Conservation (phyloP, 768 basidiomycete genomes). For the Phanerodontia chrysosporium region DNA sequence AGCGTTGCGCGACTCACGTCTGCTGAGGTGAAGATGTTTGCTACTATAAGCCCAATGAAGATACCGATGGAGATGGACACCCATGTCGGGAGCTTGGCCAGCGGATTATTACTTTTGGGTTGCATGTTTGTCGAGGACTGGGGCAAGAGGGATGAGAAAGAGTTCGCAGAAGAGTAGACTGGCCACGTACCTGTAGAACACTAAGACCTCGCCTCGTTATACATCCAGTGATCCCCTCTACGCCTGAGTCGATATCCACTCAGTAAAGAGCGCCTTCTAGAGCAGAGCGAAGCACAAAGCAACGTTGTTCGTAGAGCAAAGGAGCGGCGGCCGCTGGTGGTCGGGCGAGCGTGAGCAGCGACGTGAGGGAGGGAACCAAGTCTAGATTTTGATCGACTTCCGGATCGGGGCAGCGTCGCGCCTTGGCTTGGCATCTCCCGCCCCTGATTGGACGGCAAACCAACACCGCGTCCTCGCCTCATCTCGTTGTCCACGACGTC, state of each 20-base stretch:
- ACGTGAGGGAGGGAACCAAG: not conserved
- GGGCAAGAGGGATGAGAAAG: not conserved
- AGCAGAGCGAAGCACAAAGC: too few species aligned
- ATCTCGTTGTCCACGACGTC: not conserved
- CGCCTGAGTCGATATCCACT: not conserved
- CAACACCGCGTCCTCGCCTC: not conserved
- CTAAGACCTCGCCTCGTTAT: not conserved
- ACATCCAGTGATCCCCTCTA: not conserved
- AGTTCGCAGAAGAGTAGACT: not conserved
- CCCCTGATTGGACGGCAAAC: not conserved
- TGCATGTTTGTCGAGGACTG: conserved; percentile 20
- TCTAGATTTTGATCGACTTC: conserved; percentile 1
- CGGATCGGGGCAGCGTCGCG: conserved; percentile 4
- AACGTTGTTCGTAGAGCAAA: not conserved
- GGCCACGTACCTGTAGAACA: not conserved
- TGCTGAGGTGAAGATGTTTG: conserved; percentile 20
- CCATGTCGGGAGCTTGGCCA: conserved; percentile 26
- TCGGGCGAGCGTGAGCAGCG: not conserved
- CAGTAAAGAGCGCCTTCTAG: too few species aligned
- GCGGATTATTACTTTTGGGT: conserved; percentile 21
- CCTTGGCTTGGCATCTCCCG: conserved; percentile 1
- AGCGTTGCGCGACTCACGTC: conserved; percentile 15
- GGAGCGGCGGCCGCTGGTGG: not conserved
- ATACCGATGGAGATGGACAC: conserved; percentile 24
- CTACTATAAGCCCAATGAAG: conserved; percentile 23